Evolutionary conservation across 2,329 filamentous ascomycete species (phyloP).

Genomic region (Cadophora gregata): DNA sequence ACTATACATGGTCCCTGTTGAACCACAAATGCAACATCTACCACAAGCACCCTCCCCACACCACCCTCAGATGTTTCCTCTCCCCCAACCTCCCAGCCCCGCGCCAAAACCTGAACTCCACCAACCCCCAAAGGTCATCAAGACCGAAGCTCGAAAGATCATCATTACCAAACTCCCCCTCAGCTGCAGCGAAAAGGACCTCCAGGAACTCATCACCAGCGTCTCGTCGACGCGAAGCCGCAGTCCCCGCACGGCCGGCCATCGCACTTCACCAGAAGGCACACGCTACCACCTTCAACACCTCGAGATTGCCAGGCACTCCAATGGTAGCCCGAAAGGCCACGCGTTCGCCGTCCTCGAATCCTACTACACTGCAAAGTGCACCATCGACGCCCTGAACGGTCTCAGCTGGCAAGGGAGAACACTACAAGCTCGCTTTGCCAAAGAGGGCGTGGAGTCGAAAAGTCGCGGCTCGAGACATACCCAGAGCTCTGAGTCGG

Average conservation of each 20-base stretch:
- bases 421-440: conserved; percentile 21
- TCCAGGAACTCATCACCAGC: conserved; percentile 24
- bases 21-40: neutral
- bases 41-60: neutral
- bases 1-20: conserved; percentile 5
- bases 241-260: conserved; percentile 10
- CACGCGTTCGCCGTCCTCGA: conserved; percentile 35
- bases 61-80: neutral
- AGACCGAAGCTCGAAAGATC: conserved; percentile 35
- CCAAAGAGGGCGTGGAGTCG: conserved; percentile 29
- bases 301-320: conserved; percentile 27
- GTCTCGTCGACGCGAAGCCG: neutral
- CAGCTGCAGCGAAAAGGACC: conserved; percentile 7
- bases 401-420: conserved; percentile 18
- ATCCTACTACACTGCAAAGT: conserved; percentile 24
- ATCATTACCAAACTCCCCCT: conserved; percentile 35
- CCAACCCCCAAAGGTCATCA: conserved; percentile 12
- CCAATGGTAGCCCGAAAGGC: conserved; percentile 25
- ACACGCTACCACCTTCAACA: conserved; percentile 15
- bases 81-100: neutral
- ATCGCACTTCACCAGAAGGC: neutral
- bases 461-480: neutral
- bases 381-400: conserved; percentile 19
- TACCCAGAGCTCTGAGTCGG: neutral
- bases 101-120: neutral